Percentiles rank a stretch among this genome's conserved stretches.
Conservation (phyloP, 371 early-diverging fungal species). For the Mortierella sp. region DNA sequence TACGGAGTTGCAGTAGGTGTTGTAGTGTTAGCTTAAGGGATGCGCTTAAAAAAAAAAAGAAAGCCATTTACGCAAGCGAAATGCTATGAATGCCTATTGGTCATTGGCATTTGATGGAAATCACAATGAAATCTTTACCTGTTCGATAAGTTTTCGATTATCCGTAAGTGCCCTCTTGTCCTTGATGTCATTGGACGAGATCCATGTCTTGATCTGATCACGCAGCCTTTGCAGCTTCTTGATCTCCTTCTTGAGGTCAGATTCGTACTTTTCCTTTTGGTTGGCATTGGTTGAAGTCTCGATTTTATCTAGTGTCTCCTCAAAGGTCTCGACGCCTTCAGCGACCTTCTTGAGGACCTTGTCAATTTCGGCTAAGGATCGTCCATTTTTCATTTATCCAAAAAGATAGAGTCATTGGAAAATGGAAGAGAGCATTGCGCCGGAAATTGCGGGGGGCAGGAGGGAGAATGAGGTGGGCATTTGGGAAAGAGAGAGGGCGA, state of each 20-base stretch:
- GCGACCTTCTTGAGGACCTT: conserved; percentile 93
- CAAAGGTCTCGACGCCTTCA: conserved; percentile 96
- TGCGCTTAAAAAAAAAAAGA: not conserved
- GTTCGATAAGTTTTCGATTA: conserved; percentile 93
- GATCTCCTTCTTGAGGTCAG: conserved; percentile 97
- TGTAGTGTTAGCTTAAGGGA: not conserved
- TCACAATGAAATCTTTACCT: conserved; percentile 51
- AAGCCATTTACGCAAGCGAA: not conserved
- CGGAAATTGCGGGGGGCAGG: not conserved
- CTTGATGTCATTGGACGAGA: conserved; percentile 93
- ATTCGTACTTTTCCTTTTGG: conserved; percentile 96
- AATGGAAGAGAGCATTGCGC: not conserved
- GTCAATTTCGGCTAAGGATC: conserved; percentile 88
- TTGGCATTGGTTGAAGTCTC: conserved; percentile 81
- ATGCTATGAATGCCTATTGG: not conserved
- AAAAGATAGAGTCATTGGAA: not conserved
- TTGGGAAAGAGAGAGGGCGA: not conserved
- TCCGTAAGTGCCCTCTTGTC: conserved; percentile 92
- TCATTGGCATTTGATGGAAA: not conserved
- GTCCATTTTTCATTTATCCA: not conserved
- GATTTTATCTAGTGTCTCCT: conserved; percentile 91
- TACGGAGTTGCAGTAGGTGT: not conserved
- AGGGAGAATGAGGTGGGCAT: not conserved
- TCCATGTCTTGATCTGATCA: conserved; percentile 98
- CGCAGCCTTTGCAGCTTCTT: conserved; percentile 96